A percentile compares a stretch with the other conserved stretches of the same genome.
Evolutionary conservation across 192 early-diverging fungal genomes (phyloP).

Genomic region (Linnemannia hyalina): DNA sequence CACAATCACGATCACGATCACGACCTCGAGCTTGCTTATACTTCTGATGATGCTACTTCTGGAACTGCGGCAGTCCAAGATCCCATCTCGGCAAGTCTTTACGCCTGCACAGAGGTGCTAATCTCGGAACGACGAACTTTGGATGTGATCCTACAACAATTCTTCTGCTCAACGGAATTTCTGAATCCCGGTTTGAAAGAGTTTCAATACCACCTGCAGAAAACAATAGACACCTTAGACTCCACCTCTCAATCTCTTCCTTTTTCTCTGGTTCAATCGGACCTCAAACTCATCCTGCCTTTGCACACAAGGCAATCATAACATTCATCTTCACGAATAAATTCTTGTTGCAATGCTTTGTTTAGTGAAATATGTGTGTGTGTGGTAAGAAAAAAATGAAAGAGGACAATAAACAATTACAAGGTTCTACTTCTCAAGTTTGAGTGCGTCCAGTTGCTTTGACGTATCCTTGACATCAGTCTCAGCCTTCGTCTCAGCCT

Average conservation of each 20-base stretch:
- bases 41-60: too few species aligned
- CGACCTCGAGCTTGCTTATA: too few species aligned
- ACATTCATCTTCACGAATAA: not conserved
- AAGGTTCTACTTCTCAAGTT: constrained; percentile 13
- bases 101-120: constrained; percentile 38
- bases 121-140: constrained; percentile 20
- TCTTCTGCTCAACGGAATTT: not conserved
- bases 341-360: not conserved
- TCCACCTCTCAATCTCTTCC: not conserved
- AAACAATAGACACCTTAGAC: not conserved
- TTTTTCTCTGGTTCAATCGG: constrained; percentile 10
- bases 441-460: constrained; percentile 1
- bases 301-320: not conserved
- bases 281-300: constrained; percentile 30
- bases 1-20: too few species aligned
- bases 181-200: not conserved
- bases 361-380: not conserved
- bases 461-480: not conserved
- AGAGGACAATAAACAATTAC: not conserved
- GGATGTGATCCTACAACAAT: constrained; percentile 5
- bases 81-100: not conserved
- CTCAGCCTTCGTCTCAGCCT: not conserved
- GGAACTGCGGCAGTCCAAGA: not conserved
- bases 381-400: not conserved
- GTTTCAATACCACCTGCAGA: not conserved